phyloP scores from a whole-genome alignment of 352 stramenopile genomes.

The Lagenidium sp. region DNA sequence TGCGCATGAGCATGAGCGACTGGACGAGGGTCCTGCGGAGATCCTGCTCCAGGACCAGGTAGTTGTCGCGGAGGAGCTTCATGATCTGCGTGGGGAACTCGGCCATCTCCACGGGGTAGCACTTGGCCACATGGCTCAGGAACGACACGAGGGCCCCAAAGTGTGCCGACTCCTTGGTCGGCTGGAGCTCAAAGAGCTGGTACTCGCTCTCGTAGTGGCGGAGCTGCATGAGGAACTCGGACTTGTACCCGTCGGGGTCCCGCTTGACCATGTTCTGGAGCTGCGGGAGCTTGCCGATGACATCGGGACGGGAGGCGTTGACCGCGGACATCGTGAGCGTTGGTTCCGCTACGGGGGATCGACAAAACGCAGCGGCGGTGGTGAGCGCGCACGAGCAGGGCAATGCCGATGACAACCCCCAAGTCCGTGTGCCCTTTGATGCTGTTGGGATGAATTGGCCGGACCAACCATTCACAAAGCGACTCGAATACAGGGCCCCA shows the following conservation, averaged over 20 bases:
- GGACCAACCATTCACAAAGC: constrained; percentile 17
- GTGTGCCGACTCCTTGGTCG: constrained; percentile 84
- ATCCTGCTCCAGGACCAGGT: constrained; percentile 86
- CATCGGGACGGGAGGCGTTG: constrained; percentile 72
- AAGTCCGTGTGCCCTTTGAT: constrained; percentile 18
- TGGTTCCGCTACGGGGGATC: too few species aligned
- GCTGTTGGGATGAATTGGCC: constrained; percentile 1
- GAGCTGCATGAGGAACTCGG: constrained; percentile 97
- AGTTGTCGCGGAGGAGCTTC: constrained; percentile 86
- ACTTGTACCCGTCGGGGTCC: constrained; percentile 92
- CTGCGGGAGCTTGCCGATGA: constrained; percentile 90
- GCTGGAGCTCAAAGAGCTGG: constrained; percentile 92
- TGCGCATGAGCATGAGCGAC: constrained; percentile 94
- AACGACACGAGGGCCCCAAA: constrained; percentile 98
- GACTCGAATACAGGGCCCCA: constrained; percentile 8
- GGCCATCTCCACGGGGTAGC: constrained; percentile 80
- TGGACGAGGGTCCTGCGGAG: constrained; percentile 93
- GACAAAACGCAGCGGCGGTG: too few species aligned
- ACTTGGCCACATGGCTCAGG: constrained; percentile 89
- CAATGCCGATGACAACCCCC: too few species aligned
- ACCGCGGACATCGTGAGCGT: constrained; percentile 50
- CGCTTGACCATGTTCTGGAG: constrained; percentile 99
- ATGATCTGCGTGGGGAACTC: constrained; percentile 90
- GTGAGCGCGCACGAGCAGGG: too few species aligned
- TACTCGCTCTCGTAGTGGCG: constrained; percentile 95